phyloP scores from a whole-genome alignment of 495 filamentous ascomycete genomes.

The Hypoxylon fuscum region DNA sequence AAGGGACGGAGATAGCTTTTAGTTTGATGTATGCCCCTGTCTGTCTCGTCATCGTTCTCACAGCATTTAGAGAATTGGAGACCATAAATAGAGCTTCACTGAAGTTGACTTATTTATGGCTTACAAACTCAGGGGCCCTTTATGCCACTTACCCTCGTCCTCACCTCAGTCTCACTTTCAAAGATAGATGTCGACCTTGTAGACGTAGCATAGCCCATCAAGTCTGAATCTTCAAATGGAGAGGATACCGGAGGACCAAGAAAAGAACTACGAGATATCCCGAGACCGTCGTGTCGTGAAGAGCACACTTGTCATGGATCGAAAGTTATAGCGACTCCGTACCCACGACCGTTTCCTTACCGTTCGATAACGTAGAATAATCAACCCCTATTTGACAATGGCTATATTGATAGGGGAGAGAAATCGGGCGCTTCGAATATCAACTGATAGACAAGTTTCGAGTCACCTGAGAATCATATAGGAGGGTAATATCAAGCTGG shows the following conservation, averaged over 20 bases:
- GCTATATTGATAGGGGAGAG: no score
- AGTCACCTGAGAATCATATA: no score
- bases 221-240: conserved; percentile 1
- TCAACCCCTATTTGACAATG: no score
- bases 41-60: not conserved
- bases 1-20: conserved; percentile 1
- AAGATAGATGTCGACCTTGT: no score
- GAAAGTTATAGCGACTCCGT: no score
- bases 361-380: no score
- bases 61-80: not conserved
- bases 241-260: conserved; percentile 32
- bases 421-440: no score
- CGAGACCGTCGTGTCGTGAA: conserved; percentile 71
- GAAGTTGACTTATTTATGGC: not conserved
- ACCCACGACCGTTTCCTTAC: no score
- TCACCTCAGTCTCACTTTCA: not conserved
- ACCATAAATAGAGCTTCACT: not conserved
- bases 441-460: no score
- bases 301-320: no score
- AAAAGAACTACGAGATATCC: conserved; percentile 72
- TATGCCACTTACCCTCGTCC: conserved; percentile 2
- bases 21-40: not conserved
- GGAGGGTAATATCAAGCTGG: no score
- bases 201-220: not conserved
- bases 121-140: not conserved